Conservation (phyloP, 1,139 yeast species). For the Petasospora fabianii region DNA sequence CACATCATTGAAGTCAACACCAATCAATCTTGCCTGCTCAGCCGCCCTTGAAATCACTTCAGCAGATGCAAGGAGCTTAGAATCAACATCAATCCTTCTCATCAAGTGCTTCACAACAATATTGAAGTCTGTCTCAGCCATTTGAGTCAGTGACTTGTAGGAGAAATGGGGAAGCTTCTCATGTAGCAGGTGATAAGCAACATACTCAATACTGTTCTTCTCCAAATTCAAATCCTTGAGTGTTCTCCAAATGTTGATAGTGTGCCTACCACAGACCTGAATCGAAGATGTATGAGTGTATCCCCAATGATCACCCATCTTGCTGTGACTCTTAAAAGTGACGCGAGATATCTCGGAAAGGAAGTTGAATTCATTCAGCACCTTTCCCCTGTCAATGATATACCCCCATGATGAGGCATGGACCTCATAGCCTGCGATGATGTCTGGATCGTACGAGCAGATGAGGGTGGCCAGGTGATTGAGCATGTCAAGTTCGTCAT, state of each 20-base stretch:
- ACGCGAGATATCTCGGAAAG: conserved; percentile 51
- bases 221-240: conserved; percentile 55
- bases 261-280: conserved; percentile 71
- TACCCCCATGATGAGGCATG: conserved; percentile 89
- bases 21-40: conserved; percentile 82
- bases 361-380: conserved; percentile 49
- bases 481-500: conserved; percentile 55
- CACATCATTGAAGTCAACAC: conserved; percentile 86
- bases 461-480: conserved; percentile 53
- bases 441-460: conserved; percentile 75
- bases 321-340: conserved; percentile 43
- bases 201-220: conserved; percentile 74
- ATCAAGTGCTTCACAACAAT: conserved; percentile 51
- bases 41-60: conserved; percentile 70
- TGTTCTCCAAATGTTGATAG: conserved; percentile 80
- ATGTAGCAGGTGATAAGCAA: conserved; percentile 64
- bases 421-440: conserved; percentile 80
- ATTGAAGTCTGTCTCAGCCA: conserved; percentile 40
- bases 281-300: conserved; percentile 72
- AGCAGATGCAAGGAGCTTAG: conserved; percentile 52
- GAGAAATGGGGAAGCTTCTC: conserved; percentile 62
- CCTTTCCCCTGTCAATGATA: conserved; percentile 59
- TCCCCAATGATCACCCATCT: conserved; percentile 76
- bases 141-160: conserved; percentile 44
- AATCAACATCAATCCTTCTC: conserved; percentile 44